A percentile compares a stretch with the other conserved stretches of the same genome.
Conservation (phyloP, 257 asterid species). For the Nyctanthes arbortristis region DNA sequence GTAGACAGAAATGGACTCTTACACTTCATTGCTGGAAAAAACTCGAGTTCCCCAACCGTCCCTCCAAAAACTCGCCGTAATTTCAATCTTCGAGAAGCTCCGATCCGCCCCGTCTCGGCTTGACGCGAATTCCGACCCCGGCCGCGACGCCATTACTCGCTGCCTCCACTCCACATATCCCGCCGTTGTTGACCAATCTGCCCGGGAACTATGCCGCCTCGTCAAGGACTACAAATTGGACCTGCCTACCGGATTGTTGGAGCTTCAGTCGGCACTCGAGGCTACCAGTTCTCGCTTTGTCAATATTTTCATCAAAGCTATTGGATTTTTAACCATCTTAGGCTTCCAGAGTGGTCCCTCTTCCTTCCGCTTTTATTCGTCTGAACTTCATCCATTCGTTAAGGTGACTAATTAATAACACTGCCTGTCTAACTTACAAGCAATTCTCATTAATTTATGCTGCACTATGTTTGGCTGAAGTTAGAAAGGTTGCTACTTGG, state of each 20-base stretch:
- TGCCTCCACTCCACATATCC: conserved; percentile 78
- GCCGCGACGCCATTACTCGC: conserved; percentile 62
- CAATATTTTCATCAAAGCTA: conserved; percentile 54
- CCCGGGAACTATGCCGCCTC: conserved; percentile 81
- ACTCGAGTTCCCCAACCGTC: conserved; percentile 82
- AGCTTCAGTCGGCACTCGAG: conserved; percentile 91
- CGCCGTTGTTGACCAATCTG: conserved; percentile 79
- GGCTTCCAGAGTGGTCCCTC: conserved; percentile 55
- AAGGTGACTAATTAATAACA: conserved; percentile 39
- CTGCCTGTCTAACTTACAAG: not conserved
- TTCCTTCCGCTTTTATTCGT: conserved; percentile 48
- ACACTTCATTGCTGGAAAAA: conserved; percentile 58
- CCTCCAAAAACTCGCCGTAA: conserved; percentile 79
- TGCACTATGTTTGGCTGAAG: too few relatives aligned
- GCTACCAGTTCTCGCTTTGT: conserved; percentile 48
- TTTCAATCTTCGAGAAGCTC: conserved; percentile 71
- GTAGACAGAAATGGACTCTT: conserved; percentile 44
- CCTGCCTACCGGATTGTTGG: conserved; percentile 58
- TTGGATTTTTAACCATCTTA: conserved; percentile 67
- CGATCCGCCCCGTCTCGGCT: conserved; percentile 59
- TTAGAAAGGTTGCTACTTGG: too few relatives aligned
- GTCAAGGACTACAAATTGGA: conserved; percentile 78
- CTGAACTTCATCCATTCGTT: conserved; percentile 80
- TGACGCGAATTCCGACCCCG: conserved; percentile 47
- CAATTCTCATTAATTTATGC: not conserved